These are phyloP conservation scores for Diaporthe citriasiana DNA, from an alignment of 2,329 filamentous ascomycete species.

Conservation along the genomic window DNA sequence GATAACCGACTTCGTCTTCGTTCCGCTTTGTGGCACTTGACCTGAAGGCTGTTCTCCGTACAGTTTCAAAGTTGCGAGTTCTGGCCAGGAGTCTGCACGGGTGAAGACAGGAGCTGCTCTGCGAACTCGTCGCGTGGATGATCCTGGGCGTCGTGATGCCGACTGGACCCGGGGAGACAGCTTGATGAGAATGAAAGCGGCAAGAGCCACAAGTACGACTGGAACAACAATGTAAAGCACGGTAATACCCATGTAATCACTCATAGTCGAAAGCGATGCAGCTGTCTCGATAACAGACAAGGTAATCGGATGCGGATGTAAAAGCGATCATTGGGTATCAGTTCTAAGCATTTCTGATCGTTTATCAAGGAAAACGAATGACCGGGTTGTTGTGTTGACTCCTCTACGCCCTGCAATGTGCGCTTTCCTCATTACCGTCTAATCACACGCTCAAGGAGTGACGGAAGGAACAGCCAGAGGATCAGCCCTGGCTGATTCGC, in stretches of 20 bases:
- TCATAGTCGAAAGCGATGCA: conserved; percentile 42
- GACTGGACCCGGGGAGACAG: conserved; percentile 5
- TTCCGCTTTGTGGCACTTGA: not conserved
- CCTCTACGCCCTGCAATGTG: conserved; percentile 20
- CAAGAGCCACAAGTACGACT: conserved; percentile 34
- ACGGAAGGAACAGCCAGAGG: conserved; percentile 39
- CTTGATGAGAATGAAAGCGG: conserved; percentile 38
- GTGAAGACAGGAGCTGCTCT: not conserved
- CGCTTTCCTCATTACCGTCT: conserved; percentile 30
- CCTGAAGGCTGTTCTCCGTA: not conserved
- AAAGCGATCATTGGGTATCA: conserved; percentile 41
- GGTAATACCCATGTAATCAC: conserved; percentile 28
- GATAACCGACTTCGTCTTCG: conserved; percentile 17
- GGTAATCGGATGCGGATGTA: conserved; percentile 13
- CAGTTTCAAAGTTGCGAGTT: conserved; percentile 49
- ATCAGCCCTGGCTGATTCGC: conserved; percentile 43
- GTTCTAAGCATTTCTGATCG: conserved; percentile 36
- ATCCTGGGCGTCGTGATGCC: not conserved
- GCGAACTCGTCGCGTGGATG: not conserved
- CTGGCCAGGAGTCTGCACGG: conserved; percentile 51
- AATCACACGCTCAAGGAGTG: conserved; percentile 20
- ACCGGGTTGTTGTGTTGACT: conserved; percentile 24
- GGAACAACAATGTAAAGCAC: conserved; percentile 40
- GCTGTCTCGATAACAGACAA: conserved; percentile 20
- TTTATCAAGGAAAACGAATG: conserved; percentile 12